These are phyloP conservation scores for Cystofilobasidium ferigula DNA, from an alignment of 768 basidiomycete genomes.

Conservation along the genomic window DNA sequence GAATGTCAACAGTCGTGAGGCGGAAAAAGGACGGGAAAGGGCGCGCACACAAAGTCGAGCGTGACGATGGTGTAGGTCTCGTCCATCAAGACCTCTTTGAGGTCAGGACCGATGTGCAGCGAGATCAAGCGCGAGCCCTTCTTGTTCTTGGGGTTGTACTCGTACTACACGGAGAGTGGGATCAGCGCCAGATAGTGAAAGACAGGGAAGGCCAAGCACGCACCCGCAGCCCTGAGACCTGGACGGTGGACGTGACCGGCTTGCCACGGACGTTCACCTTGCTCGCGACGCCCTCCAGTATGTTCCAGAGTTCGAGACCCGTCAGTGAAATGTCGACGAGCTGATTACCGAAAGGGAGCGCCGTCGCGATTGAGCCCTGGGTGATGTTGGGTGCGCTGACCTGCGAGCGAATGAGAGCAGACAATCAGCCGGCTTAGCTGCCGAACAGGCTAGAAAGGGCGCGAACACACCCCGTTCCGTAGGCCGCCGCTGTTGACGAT, in stretches of 20 bases:
- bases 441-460: constrained; percentile 15
- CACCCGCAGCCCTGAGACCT: constrained; percentile 27
- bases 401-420: background rate
- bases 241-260: constrained; percentile 42
- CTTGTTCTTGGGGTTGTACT: constrained; percentile 30
- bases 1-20: background rate
- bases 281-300: constrained; percentile 42
- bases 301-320: constrained; percentile 42
- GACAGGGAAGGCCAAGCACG: background rate
- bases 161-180: constrained; percentile 37
- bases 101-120: constrained; percentile 26
- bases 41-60: background rate
- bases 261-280: constrained; percentile 29
- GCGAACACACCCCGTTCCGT: constrained; percentile 37
- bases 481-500: constrained; percentile 45
- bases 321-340: constrained; percentile 42
- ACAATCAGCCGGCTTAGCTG: too few species aligned
- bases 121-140: constrained; percentile 30
- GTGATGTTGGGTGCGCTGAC: constrained; percentile 17
- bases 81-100: constrained; percentile 25
- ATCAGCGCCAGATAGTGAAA: constrained; percentile 28
- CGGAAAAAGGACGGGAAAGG: background rate
- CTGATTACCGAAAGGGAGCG: constrained; percentile 44
- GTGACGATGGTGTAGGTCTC: constrained; percentile 29
- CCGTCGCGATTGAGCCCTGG: constrained; percentile 33